Conservation (phyloP, 805 yeast species). For the Lipomyces yamanashiensis region DNA sequence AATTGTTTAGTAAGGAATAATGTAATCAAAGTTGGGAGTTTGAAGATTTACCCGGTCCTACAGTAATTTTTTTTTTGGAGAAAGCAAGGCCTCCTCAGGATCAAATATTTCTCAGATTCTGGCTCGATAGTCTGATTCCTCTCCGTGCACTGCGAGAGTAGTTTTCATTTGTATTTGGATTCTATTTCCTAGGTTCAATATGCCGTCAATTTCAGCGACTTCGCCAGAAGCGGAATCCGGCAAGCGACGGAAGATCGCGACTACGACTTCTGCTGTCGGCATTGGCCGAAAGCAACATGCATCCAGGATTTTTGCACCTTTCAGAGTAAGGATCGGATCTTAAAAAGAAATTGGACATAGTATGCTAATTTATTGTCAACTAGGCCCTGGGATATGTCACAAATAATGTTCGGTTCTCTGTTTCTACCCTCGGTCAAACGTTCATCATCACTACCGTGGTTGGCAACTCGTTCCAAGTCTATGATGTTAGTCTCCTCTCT, state of each 20-base stretch:
- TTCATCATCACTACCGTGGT: constrained; percentile 88
- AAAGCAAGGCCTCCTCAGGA: neutral
- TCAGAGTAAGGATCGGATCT: constrained; percentile 55
- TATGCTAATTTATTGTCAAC: neutral
- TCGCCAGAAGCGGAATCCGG: constrained; percentile 10
- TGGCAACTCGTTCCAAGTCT: constrained; percentile 88
- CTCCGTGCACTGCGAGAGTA: too few relatives aligned
- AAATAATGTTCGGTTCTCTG: constrained; percentile 80
- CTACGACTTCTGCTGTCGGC: neutral
- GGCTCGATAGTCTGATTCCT: too few relatives aligned
- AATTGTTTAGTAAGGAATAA: neutral
- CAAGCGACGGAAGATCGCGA: constrained; percentile 26
- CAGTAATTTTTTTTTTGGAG: constrained; percentile 5
- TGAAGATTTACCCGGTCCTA: constrained; percentile 7
- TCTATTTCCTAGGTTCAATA: neutral
- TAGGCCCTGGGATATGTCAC: constrained; percentile 80
- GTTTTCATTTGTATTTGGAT: too few relatives aligned
- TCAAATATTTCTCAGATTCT: too few relatives aligned
- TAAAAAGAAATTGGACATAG: neutral
- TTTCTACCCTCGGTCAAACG: constrained; percentile 85
- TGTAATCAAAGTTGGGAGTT: constrained; percentile 4
- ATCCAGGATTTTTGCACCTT: constrained; percentile 80
- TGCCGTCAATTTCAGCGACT: constrained; percentile 21
- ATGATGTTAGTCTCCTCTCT: constrained; percentile 58
- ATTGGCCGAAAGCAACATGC: constrained; percentile 31